These are phyloP conservation scores for Hypoxylon trugodes DNA, from an alignment of 495 filamentous ascomycete genomes.

Conservation along the genomic window DNA sequence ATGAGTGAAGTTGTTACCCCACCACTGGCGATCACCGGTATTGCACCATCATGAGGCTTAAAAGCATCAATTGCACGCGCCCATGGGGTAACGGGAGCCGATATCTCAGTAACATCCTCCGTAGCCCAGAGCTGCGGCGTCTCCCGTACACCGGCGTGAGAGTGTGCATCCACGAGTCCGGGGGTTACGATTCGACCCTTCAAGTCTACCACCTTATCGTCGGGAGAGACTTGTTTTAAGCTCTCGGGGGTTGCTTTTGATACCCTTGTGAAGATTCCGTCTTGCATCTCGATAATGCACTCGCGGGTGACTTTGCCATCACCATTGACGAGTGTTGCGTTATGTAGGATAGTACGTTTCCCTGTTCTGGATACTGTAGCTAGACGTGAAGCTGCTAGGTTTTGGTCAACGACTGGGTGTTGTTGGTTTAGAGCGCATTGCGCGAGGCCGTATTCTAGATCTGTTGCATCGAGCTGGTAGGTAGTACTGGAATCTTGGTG, in stretches of 20 bases:
- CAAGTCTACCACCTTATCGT: conserved; percentile 45
- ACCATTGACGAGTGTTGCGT: conserved; percentile 52
- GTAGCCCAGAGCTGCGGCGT: conserved; percentile 42
- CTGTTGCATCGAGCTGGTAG: conserved; percentile 3
- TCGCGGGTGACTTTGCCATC: conserved; percentile 31
- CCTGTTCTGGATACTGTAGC: conserved; percentile 10
- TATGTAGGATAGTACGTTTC: conserved; percentile 35
- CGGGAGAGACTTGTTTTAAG: neutral
- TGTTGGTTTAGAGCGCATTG: conserved; percentile 28
- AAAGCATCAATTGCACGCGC: conserved; percentile 58
- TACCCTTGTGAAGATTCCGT: conserved; percentile 45
- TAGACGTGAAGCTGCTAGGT: conserved; percentile 24
- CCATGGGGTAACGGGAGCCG: conserved; percentile 54
- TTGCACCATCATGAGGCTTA: conserved; percentile 56
- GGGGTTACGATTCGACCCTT: conserved; percentile 58
- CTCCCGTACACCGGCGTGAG: conserved; percentile 48
- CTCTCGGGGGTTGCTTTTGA: conserved; percentile 11
- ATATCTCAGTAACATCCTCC: conserved; percentile 53
- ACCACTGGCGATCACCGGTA: conserved; percentile 59
- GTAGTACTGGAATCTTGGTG: neutral
- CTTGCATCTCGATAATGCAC: conserved; percentile 31
- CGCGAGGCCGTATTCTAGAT: conserved; percentile 21
- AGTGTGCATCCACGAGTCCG: conserved; percentile 65
- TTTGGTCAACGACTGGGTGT: conserved; percentile 23
- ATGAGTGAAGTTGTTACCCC: conserved; percentile 64